These are phyloP conservation scores for Russula vinacea DNA, from an alignment of 768 basidiomycete species.

Conservation along the genomic window DNA sequence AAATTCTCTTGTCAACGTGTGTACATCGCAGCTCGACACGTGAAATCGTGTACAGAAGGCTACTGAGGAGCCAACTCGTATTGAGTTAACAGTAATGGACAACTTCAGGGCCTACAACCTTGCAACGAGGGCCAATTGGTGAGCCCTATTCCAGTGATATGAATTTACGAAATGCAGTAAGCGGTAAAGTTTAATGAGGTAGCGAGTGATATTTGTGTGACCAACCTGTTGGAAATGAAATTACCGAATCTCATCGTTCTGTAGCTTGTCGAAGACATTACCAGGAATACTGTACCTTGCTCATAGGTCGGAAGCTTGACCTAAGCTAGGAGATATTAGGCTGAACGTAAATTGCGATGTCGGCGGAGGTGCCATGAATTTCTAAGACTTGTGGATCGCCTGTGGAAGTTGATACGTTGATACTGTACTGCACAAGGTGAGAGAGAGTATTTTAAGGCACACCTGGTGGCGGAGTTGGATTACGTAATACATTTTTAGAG, in stretches of 20 bases:
- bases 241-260: no score
- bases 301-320: conserved; percentile 2
- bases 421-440: background rate
- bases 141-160: conserved; percentile 51
- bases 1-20: background rate
- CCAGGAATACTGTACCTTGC: no score
- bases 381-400: background rate
- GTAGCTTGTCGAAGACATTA: background rate
- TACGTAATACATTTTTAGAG: no score
- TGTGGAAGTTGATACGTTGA: background rate
- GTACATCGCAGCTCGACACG: background rate
- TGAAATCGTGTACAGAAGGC: background rate
- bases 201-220: conserved; percentile 54
- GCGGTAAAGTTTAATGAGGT: conserved; percentile 49
- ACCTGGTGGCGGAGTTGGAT: no score
- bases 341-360: conserved; percentile 12
- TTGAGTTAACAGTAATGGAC: no score
- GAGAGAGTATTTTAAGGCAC: no score
- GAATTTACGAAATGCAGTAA: conserved; percentile 49
- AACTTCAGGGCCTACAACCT: no score
- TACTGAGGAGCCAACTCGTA: background rate
- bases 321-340: conserved; percentile 7
- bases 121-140: conserved; percentile 49
- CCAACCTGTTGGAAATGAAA: conserved; percentile 68
- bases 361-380: background rate